phyloP scores from a whole-genome alignment of 176 grass and related monocot species.

The Phyllostachys edulis region DNA sequence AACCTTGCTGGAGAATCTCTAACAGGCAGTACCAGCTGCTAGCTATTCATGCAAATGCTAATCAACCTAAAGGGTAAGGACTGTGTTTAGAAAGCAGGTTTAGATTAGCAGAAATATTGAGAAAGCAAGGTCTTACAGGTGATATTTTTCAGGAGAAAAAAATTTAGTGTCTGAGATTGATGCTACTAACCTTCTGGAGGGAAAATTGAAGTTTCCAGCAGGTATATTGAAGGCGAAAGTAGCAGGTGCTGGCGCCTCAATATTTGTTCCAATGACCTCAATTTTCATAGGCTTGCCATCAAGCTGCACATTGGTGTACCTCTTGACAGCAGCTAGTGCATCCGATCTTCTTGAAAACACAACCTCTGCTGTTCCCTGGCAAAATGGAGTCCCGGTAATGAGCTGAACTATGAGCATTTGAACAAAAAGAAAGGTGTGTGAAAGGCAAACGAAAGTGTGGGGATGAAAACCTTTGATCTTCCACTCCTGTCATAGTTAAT shows the following conservation, averaged over 20 bases:
- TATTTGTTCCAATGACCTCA: slow-evolving; percentile 56
- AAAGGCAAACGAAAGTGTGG: neutral
- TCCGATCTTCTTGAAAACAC: slow-evolving; percentile 57
- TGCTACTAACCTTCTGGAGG: slow-evolving; percentile 46
- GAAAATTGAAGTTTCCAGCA: slow-evolving; percentile 29
- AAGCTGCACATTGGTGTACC: slow-evolving; percentile 63
- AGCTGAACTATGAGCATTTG: neutral
- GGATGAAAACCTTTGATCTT: slow-evolving; percentile 58
- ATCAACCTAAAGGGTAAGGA: slow-evolving; percentile 10
- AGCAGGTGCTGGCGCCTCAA: slow-evolving; percentile 31
- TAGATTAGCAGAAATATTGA: neutral
- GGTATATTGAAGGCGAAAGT: slow-evolving; percentile 20
- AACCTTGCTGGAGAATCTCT: neutral
- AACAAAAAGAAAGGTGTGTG: neutral
- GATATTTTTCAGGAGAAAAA: neutral
- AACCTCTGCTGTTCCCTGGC: slow-evolving; percentile 71
- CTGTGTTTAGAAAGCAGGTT: neutral
- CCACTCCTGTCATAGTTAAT: slow-evolving; percentile 76
- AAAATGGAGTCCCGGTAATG: slow-evolving; percentile 8
- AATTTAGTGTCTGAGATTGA: neutral
- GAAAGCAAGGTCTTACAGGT: neutral
- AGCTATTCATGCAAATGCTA: neutral
- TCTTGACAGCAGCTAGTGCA: slow-evolving; percentile 64
- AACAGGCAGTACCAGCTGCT: neutral
- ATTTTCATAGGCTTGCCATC: slow-evolving; percentile 78